A percentile compares a stretch with the other conserved stretches of the same genome.
Conservation (phyloP, 768 basidiomycete genomes). For the Lactarius quietus region DNA sequence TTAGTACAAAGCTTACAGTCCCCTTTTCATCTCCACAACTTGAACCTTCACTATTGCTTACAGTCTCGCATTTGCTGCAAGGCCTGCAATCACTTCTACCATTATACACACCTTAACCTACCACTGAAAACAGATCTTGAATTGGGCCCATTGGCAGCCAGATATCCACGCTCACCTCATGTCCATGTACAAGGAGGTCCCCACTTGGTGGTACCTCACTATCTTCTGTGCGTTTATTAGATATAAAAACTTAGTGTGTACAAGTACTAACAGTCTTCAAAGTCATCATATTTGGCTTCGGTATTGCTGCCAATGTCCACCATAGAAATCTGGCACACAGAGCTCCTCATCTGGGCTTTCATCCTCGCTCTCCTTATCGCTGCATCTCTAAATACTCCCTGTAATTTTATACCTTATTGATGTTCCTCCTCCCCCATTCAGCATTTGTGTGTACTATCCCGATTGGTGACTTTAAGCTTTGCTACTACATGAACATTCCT, state of each 20-base stretch:
- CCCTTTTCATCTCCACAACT: conserved; percentile 57
- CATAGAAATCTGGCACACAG: conserved; percentile 69
- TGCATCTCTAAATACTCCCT: conserved; percentile 28
- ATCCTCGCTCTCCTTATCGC: conserved; percentile 63
- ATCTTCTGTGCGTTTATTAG: conserved; percentile 42
- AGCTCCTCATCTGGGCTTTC: conserved; percentile 71
- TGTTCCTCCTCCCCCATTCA: no score
- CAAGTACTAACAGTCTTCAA: not conserved
- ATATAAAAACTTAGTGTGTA: not conserved
- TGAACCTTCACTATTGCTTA: conserved; percentile 78
- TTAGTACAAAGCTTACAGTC: conserved; percentile 55
- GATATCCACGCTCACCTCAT: conserved; percentile 87
- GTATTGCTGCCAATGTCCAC: conserved; percentile 48
- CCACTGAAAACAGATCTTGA: conserved; percentile 77
- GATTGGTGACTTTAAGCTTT: no score
- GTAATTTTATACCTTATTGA: no score
- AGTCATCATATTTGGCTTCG: conserved; percentile 60
- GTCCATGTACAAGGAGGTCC: conserved; percentile 71
- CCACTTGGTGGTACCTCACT: conserved; percentile 64
- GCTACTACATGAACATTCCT: no score
- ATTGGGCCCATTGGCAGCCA: conserved; percentile 65
- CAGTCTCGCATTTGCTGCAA: conserved; percentile 76
- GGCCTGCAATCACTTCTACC: conserved; percentile 73
- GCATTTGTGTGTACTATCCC: no score
- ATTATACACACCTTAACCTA: conserved; percentile 67